phyloP scores from a whole-genome alignment of 176 grass and related monocot species.

The Aegilops sharonensis region DNA sequence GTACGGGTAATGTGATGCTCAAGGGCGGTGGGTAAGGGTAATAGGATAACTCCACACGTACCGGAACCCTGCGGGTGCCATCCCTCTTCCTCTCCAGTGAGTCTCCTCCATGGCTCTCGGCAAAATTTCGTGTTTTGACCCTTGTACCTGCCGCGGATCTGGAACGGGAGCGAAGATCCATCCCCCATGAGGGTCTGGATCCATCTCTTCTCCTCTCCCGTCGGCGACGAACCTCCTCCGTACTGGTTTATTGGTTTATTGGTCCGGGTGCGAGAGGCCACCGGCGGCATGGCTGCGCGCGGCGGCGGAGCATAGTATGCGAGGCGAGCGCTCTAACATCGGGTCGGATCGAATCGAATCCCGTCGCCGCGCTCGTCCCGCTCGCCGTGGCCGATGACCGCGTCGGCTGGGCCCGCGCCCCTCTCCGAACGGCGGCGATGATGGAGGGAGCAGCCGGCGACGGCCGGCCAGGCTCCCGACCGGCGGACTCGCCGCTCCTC shows the following conservation, averaged over 20 bases:
- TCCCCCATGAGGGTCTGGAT: background rate
- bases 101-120: too few species aligned
- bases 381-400: background rate
- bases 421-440: conserved; percentile 17
- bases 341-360: background rate
- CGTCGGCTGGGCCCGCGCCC: background rate
- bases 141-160: too few species aligned
- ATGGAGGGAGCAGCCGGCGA: conserved; percentile 12
- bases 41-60: too few species aligned
- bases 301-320: background rate
- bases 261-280: conserved; percentile 6
- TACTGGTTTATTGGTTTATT: too few species aligned
- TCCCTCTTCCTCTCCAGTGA: too few species aligned
- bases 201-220: background rate
- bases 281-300: background rate
- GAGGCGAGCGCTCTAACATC: conserved; percentile 1
- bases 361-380: background rate
- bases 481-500: background rate
- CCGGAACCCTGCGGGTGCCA: too few species aligned
- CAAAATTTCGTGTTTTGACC: too few species aligned
- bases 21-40: too few species aligned
- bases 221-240: background rate
- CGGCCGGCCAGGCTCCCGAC: background rate
- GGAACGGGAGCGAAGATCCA: background rate
- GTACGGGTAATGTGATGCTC: too few species aligned